Evolutionary conservation across 2,329 filamentous ascomycete genomes (phyloP).

Genomic region (Monilinia aucupariae): DNA sequence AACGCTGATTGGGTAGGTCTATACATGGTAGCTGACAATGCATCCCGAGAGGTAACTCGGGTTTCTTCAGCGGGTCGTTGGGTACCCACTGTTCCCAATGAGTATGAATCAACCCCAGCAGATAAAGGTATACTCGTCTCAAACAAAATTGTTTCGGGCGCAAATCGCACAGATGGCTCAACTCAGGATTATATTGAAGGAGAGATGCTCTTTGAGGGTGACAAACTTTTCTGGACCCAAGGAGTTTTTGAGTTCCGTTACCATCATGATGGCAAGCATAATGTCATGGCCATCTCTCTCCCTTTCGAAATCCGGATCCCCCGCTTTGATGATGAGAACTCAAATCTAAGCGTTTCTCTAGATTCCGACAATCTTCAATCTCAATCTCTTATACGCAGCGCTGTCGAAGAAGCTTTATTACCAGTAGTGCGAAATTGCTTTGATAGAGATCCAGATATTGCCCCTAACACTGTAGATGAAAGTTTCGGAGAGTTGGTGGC

Average conservation of each 20-base stretch:
- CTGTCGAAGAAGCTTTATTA: slow-evolving; percentile 72
- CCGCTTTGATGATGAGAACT: slow-evolving; percentile 71
- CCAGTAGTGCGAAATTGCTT: slow-evolving; percentile 88
- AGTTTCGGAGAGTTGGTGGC: slow-evolving; percentile 81
- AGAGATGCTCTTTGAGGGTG: slow-evolving; percentile 81
- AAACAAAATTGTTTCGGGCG: slow-evolving; percentile 52
- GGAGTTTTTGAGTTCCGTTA: slow-evolving; percentile 96
- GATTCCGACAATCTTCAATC: slow-evolving; percentile 46
- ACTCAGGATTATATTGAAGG: slow-evolving; percentile 62
- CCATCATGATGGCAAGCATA: slow-evolving; percentile 88
- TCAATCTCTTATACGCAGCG: slow-evolving; percentile 56
- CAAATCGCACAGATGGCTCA: slow-evolving; percentile 42
- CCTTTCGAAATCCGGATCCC: slow-evolving; percentile 87
- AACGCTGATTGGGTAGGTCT: slow-evolving; percentile 93
- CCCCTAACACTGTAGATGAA: slow-evolving; percentile 73
- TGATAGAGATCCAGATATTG: slow-evolving; percentile 85
- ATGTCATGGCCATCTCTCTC: slow-evolving; percentile 87
- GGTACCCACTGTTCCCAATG: slow-evolving; percentile 71
- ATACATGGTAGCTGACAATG: slow-evolving; percentile 93
- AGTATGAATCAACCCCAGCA: slow-evolving; percentile 68
- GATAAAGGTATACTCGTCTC: slow-evolving; percentile 71
- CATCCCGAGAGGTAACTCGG: slow-evolving; percentile 75
- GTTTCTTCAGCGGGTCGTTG: slow-evolving; percentile 84
- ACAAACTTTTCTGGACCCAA: slow-evolving; percentile 96
- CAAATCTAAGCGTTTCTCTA: background rate